phyloP scores from a whole-genome alignment of 768 basidiomycete genomes.

The Termitomyces sp. region DNA sequence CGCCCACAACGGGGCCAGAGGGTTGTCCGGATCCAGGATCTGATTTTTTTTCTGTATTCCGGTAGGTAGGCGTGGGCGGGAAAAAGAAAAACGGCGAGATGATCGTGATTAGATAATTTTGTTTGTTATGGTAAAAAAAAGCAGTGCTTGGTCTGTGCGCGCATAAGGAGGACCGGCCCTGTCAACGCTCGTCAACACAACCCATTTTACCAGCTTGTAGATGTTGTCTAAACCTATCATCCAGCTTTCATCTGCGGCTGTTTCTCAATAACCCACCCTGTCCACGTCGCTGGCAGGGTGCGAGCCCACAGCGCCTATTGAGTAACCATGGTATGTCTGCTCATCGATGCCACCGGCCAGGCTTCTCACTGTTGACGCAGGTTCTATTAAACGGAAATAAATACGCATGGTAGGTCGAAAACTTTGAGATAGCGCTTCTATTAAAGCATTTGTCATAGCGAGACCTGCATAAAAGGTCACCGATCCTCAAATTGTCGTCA shows the following conservation, averaged over 20 bases:
- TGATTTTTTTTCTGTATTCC: background rate
- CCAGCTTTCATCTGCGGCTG: constrained; percentile 20
- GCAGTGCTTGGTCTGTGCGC: constrained; percentile 34
- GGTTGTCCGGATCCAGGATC: background rate
- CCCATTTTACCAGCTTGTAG: constrained; percentile 25
- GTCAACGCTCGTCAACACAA: constrained; percentile 51
- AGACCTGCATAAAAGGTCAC: constrained; percentile 93
- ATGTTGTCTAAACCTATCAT: constrained; percentile 42
- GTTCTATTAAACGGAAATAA: constrained; percentile 71
- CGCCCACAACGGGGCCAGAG: too few species aligned
- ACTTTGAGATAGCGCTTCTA: constrained; percentile 3
- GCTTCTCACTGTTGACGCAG: constrained; percentile 23
- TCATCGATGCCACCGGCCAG: background rate
- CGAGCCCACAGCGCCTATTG: constrained; percentile 14
- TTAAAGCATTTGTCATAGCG: constrained; percentile 37
- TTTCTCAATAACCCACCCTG: constrained; percentile 46
- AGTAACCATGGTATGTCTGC: constrained; percentile 11
- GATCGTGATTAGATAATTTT: constrained; percentile 9
- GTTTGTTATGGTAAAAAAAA: constrained; percentile 10
- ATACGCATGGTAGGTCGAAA: constrained; percentile 67
- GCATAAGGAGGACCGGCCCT: constrained; percentile 31
- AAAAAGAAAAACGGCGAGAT: background rate
- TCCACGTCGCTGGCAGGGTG: constrained; percentile 50
- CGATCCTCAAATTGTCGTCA: constrained; percentile 87
- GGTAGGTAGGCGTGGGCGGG: background rate